A percentile compares a stretch with the other conserved stretches of the same genome.
phyloP scores from a whole-genome alignment of 2,329 filamentous ascomycete species.

The Ophiostoma sp. region DNA sequence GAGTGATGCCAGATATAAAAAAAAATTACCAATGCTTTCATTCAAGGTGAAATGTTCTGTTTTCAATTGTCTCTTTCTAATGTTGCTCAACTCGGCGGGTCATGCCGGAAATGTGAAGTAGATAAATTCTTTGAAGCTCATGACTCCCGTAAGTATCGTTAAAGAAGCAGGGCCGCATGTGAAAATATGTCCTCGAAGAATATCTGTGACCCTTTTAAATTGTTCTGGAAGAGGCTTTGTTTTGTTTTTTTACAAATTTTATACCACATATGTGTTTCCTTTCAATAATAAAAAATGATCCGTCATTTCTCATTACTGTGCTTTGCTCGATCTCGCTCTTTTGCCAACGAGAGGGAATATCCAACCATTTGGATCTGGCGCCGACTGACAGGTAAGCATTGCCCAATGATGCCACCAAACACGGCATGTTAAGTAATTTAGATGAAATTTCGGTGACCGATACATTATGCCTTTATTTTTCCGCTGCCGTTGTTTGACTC shows the following conservation, averaged over 20 bases:
- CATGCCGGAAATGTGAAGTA: neutral
- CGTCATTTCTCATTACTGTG: neutral
- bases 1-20: neutral
- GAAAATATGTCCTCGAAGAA: no score
- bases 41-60: neutral
- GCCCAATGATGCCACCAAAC: neutral
- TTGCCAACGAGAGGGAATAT: neutral
- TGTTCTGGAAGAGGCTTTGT: no score
- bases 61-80: neutral
- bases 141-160: neutral
- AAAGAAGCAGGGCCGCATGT: no score
- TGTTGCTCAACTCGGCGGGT: neutral
- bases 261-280: neutral
- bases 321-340: neutral
- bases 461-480: neutral
- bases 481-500: neutral
- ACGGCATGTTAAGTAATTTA: neutral
- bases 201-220: no score
- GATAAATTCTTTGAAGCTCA: neutral
- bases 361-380: neutral
- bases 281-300: neutral
- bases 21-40: neutral
- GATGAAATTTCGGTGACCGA: slow-evolving; percentile 12
- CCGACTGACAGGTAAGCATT: neutral
- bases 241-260: no score